Evolutionary conservation across 75 land plant species (phyloP), one percentile per base, ranked within the genome.

Genomic region (Adiantum capillusveneris): DNA sequence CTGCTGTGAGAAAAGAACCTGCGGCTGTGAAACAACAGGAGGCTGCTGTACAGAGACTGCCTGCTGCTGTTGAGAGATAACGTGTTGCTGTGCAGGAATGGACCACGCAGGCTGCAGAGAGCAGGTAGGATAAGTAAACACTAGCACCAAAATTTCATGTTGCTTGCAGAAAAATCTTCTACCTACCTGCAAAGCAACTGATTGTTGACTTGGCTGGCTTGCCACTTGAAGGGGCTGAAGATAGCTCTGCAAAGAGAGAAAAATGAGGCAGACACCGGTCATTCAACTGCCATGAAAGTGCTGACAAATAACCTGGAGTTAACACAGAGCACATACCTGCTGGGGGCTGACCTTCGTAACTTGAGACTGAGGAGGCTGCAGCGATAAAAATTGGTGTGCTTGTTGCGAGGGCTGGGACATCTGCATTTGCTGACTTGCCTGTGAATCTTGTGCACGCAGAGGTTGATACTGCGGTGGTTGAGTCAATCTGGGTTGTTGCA

Each of bases 391-490:
- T 64, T 49, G 22, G 22, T 28, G 54, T 12, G 65, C 60, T 34
- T 48, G 55, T 55, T 28, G 57, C 3, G 21, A 2, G 14, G 50
- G 12, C 11, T 71, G 70, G 31, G 78, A 61, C 34, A 69, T 78
- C 25, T 53, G 59, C 20, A 44, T 69, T 17, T 69, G 69, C 39
- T 67, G 78, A 16, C 63, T 57, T 27, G 61, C 26, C 27, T 70
- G 85, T 20, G 28, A 65, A 36, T 81, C 79, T 48, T 73, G 73
- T 30, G 68, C 59, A 42, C 63, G 45, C 48, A 59, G 74, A 45
- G 79, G 64, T 49, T 75, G 78, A 49, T 79, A 63, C 25, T 69
- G 78, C 37, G 64, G 57, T 27, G 76, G 84, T 25, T 74, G 79
- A 5, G 37, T 5, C 9, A 9, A 34, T 5, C 9, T 34, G 37